Base-by-base conservation (phyloP, 257 asterid species). In the Jasminum sambac region DNA sequence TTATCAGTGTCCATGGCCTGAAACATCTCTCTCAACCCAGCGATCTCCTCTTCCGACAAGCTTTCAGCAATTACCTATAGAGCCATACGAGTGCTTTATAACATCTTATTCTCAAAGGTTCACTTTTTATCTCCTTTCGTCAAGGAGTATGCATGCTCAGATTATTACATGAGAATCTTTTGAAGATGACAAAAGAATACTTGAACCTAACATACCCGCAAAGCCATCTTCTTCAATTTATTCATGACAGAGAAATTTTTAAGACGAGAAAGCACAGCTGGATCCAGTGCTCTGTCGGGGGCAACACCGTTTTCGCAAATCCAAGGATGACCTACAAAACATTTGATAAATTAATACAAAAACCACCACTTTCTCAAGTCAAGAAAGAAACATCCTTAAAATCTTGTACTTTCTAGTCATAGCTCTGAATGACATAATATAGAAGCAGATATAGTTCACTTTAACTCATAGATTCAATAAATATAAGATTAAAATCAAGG, bases 1-100 rank as follows among this genome's bases (percentile, higher is more conserved):
- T 80, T 82, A 75, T 86, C 91, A 41, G 91, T 84, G 72, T 86
- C 91, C 91, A 86, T 86, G 67, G 85, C 82, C 78, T 58, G 73
- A 78, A 86, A 86, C 91, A 86, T 84, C 68, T 80, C 85, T 74
- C 78, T 84, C 37, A 86, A 69, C 67, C 89, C 91, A 50, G 86
- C 87, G 74, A 86, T 84, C 76, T 86, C 91, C 77, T 86, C 91
- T 63, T 80, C 83, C 12, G 91, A 86, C 73, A 84, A 74, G 73
- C 86, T 80, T 73, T 86, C 91, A 37, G 91, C 91, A 58, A 86
- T 86, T 39, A 86, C 89, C 91, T 86, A 77, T 67, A 72, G 68
- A 80, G 37, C 65, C 34, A 40, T 67, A 50, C 43, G 6, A 23
- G 23, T 40, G 40, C 61, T 43, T 21, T 23, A 55, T 21, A 55